Evolutionary conservation across 1,284 basidiomycete species (phyloP).

Genomic region (Xerocomus amazonicus): DNA sequence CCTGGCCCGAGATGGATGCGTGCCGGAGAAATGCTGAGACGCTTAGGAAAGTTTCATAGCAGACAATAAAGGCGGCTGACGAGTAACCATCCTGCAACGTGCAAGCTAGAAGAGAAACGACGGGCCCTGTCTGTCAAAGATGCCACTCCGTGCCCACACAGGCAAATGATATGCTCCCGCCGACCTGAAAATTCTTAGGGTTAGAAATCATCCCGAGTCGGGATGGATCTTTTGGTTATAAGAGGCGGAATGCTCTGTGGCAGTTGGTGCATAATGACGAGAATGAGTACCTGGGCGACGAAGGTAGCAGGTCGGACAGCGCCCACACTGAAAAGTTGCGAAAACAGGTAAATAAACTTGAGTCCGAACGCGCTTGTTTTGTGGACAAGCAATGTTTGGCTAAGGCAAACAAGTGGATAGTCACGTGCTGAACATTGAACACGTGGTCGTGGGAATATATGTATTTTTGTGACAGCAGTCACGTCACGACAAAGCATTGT

Average conservation of each 20-base stretch:
- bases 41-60: conserved; percentile 19
- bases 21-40: conserved; percentile 29
- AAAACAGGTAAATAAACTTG: not conserved
- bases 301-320: conserved; percentile 25
- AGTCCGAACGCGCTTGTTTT: conserved; percentile 10
- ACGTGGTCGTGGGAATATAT: conserved; percentile 22
- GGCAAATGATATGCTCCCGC: conserved; percentile 21
- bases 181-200: conserved; percentile 29
- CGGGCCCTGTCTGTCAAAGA: conserved; percentile 11
- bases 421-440: not conserved
- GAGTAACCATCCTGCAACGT: conserved; percentile 5
- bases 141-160: conserved; percentile 16
- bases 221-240: conserved; percentile 36
- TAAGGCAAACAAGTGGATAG: conserved; percentile 22
- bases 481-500: conserved; percentile 19
- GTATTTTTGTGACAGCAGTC: conserved; percentile 19
- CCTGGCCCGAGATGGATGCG: conserved; percentile 16
- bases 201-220: conserved; percentile 35
- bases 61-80: conserved; percentile 12
- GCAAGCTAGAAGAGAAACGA: conserved; percentile 4
- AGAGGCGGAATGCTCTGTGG: conserved; percentile 20
- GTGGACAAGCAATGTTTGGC: conserved; percentile 22
- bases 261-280: conserved; percentile 15
- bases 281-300: conserved; percentile 31
- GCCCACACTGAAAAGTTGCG: conserved; percentile 9